Base-by-base conservation (phyloP, 2,329 filamentous ascomycete species). In the Fusarium sp. region DNA sequence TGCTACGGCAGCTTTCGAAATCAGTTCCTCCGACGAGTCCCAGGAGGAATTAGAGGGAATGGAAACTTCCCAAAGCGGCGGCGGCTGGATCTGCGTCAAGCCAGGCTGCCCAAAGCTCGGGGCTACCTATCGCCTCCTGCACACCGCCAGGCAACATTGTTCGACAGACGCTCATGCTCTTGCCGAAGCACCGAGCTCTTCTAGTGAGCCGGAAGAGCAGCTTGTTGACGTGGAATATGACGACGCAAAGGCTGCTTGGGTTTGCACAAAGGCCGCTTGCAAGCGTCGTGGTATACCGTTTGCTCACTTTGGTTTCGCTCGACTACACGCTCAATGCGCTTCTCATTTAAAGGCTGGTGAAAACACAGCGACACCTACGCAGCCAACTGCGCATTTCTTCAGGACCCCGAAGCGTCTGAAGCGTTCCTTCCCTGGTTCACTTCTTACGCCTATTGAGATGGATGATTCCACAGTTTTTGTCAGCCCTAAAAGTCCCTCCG, bases 401-500 rank as follows among this genome's bases (percentile, higher is more conserved):
- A 24, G 46, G 4, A 69, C 70, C 2, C 62, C 72, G 2, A 48
- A 40, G 2, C 49, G 34, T 18, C 12, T 12, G 12, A 53, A 27
- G 13, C 49, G 12, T 8, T 43, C 34, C 18, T 27, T n/a, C 40
- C 1, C 20, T 8, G 3, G 24, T 18, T 2, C 32, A 29, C 38
- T 69, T 1, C 29, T 62, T 1, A 70, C 70, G 1, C 70, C 70
- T 1, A 54, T 65, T 7, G 58, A 72, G 3, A 32, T 57, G 1
- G 40, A 43, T 3, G 25, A 16, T 7, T 32, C 43, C 3, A 22
- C 49, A 1, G 51, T 38, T 4, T 22, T 27, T 6, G 20, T 13
- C 13, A 72, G 25, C 1, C 72, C 69, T 1, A 27, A 18, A 7
- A 74, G 71, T n/a, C 71, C 73, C 5, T 75, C 71, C 4, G 48